Percentiles rank a stretch among this genome's conserved stretches.
phyloP scores from a whole-genome alignment of 805 yeast genomes.

The Candida palmyrensis region DNA sequence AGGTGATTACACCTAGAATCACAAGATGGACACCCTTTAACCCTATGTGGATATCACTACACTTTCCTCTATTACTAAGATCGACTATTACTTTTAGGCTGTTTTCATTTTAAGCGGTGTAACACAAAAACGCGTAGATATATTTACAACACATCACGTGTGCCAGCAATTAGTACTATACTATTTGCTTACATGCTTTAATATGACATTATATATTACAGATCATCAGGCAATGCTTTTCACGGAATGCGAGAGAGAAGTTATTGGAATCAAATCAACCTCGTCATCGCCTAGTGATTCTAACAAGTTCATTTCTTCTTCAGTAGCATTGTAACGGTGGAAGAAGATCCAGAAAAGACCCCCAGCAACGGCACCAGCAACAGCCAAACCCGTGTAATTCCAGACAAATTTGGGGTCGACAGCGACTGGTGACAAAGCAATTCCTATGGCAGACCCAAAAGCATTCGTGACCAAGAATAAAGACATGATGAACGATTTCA shows the following conservation, averaged over 20 bases:
- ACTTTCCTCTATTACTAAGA: no score
- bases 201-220: neutral
- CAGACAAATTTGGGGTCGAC: constrained; percentile 66
- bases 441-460: constrained; percentile 72
- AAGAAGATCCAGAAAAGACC: constrained; percentile 56
- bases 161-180: no score
- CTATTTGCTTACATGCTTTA: no score
- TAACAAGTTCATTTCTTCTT: constrained; percentile 53
- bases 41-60: no score
- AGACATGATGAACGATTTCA: constrained; percentile 63
- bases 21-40: no score
- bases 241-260: constrained; percentile 13
- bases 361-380: constrained; percentile 57
- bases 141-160: no score
- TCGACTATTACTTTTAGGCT: neutral
- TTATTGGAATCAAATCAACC: constrained; percentile 13
- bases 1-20: no score
- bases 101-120: neutral
- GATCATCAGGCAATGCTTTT: constrained; percentile 7
- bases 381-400: constrained; percentile 61
- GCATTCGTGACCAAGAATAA: constrained; percentile 68
- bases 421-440: constrained; percentile 63
- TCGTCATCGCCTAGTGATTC: constrained; percentile 26
- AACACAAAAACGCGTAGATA: no score
- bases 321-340: constrained; percentile 49